Base-by-base conservation (phyloP, 495 filamentous ascomycete species). In the Penicillium canariense region DNA sequence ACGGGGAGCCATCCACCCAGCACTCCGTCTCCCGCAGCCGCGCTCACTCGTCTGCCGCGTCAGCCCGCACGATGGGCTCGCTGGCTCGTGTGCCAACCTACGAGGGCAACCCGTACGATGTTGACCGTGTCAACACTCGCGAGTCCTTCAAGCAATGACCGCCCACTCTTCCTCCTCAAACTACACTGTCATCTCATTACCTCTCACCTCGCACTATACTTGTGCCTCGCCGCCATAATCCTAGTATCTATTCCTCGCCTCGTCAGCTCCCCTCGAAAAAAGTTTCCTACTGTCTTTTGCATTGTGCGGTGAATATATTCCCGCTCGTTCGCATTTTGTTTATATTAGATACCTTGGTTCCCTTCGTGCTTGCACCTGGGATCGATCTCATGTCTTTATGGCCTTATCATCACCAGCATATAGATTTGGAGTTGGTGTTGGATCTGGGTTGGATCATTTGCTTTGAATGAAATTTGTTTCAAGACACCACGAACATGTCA, bases 61-160 rank as follows among this genome's bases (percentile, higher is more conserved):
- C 75, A 0, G 59, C 63, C 26, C 65, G 64, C 17, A 60, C 45
- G 7, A 46, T 17, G 25, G 43, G 40, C 38, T 68, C 70, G 26
- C 27, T 65, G 39, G 55, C 62, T 22, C 67, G 63, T 17, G 35
- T 52, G 22, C 65, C 66, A 15, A 61, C 69, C 11, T 77, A 77
- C 28, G 75, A 77, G 10, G 75, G 68, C 18, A 76, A 75, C 48
- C 73, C 75, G 1, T 78, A 73, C 57, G 71, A 72, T 46, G 60
- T 76, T 60, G 75, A 78, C 50, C 72, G 72, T 25, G 73, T 78
- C 48, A 65, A 78, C 61, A 77, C 75, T 10, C 68, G 59, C 18
- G 72, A 78, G 26, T 77, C 73, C 11, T 74, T 76, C 61, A 73
- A 73, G 27, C 15, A 6, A 31, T 25, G 5, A 5, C 17, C 14